Base-by-base conservation (phyloP, 2,329 filamentous ascomycete species). In the Dissoconium aciculare region DNA sequence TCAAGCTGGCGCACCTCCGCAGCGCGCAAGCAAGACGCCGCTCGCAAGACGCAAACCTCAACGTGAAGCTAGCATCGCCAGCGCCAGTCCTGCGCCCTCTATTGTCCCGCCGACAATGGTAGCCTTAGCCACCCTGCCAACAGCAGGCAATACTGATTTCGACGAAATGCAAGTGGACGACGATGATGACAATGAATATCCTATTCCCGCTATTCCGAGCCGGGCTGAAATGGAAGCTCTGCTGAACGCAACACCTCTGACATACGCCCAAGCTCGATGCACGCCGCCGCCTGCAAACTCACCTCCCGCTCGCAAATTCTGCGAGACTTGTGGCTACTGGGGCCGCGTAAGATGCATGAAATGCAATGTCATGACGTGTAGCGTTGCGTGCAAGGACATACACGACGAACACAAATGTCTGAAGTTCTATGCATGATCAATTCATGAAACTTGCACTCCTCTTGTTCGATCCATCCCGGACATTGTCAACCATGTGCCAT, bases 241-340 rank as follows among this genome's bases (percentile, higher is more conserved):
- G 30, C 58, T 84, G 31, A 58, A 65, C 13, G 68, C 67, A 5
- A 71, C 77, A 30, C 71, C 78, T 27, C 56, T 84, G 32, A 72
- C 63, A 21, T 85, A 82, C 53, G 62, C 67, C 28, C 76, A 80
- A 42, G 73, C 74, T 26, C 54, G 59, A 34, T 56, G 52, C 11
- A 54, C 51, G 4, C 55, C 60, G 12, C 55, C 58, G 10, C 46
- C 56, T 4, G 34, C 50, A 3, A 44, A 45, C 11, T 56, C 50
- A 6, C 74, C 77, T 2, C 59, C 60, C 27, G 55, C 57, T 32
- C 63, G 78, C 36, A 59, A 61, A 19, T 87, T 85, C 52, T 87
- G 80, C 55, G 76, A 77, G 49, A 71, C 83, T 17, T 87, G 80
- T 49, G 80, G 80, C 10, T 85, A 84, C 55, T 85, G 80, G 79